phyloP scores from a whole-genome alignment of 176 grass and related monocot genomes.

The Phoenix dactylifera region DNA sequence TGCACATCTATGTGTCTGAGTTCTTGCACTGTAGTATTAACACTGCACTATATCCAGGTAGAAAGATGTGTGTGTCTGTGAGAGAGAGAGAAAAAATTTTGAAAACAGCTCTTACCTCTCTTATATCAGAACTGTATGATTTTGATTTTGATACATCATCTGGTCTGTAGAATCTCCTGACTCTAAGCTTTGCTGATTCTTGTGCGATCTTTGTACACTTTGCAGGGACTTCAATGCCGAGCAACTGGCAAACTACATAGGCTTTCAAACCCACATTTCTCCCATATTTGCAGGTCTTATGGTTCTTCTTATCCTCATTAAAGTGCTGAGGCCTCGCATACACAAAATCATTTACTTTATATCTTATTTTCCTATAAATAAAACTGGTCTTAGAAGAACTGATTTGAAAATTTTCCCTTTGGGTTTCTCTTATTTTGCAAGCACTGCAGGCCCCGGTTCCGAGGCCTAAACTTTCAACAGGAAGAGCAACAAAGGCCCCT shows the following conservation, averaged over 20 bases:
- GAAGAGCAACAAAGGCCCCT: slow-evolving; percentile 73
- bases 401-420: slow-evolving; percentile 50
- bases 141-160: slow-evolving; percentile 76
- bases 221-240: slow-evolving; percentile 35
- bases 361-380: slow-evolving; percentile 45
- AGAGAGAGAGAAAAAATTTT: too few species aligned
- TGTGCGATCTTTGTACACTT: slow-evolving; percentile 38
- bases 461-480: slow-evolving; percentile 58
- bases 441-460: slow-evolving; percentile 68
- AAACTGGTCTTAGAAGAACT: slow-evolving; percentile 49
- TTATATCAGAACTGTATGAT: slow-evolving; percentile 86
- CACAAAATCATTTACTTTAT: slow-evolving; percentile 65
- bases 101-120: slow-evolving; percentile 45
- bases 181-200: slow-evolving; percentile 55
- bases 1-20: too few species aligned
- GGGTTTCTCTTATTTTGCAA: slow-evolving; percentile 52
- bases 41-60: too few species aligned
- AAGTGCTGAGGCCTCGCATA: slow-evolving; percentile 79
- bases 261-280: slow-evolving; percentile 92
- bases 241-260: slow-evolving; percentile 73
- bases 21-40: too few species aligned
- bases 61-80: too few species aligned
- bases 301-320: slow-evolving; percentile 31
- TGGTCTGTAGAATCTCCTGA: slow-evolving; percentile 88
- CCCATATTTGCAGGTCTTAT: slow-evolving; percentile 59